Percentiles rank a stretch among this genome's conserved stretches.
phyloP scores from a whole-genome alignment of 2,329 filamentous ascomycete species.

The Colletotrichum orchidophilum region DNA sequence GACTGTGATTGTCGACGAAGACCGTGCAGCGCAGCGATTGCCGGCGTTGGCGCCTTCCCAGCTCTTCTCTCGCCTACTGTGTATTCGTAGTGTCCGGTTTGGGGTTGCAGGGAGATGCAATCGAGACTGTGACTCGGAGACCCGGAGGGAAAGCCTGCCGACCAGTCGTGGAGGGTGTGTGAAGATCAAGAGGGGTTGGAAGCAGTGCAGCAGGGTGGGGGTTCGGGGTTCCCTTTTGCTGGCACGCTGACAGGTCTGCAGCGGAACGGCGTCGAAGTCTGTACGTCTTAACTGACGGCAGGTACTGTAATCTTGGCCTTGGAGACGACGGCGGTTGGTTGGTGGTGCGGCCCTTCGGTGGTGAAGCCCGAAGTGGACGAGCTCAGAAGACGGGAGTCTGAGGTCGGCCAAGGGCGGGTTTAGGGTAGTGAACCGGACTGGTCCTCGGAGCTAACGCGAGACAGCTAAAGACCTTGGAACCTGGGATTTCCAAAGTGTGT shows the following conservation, averaged over 20 bases:
- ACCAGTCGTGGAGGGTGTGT: constrained; percentile 12
- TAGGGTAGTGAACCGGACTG: constrained; percentile 2
- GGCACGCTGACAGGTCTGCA: constrained; percentile 3
- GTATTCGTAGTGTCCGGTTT: not conserved
- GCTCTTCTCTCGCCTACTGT: constrained; percentile 6
- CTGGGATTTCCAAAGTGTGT: not conserved
- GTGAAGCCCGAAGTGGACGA: constrained; percentile 25
- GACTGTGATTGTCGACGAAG: constrained; percentile 3
- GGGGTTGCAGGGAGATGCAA: not conserved
- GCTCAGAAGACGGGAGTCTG: constrained; percentile 6
- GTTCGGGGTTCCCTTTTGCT: not conserved
- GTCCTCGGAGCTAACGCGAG: not conserved
- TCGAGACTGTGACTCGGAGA: not conserved
- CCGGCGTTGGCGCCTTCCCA: constrained; percentile 23
- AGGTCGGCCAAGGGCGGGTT: constrained; percentile 19
- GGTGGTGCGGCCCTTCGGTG: constrained; percentile 21
- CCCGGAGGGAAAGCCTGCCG: constrained; percentile 16
- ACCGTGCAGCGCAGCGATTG: not conserved
- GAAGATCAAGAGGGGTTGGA: constrained; percentile 19
- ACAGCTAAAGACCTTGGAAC: constrained; percentile 10
- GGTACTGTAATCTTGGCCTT: not conserved
- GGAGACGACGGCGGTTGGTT: constrained; percentile 26
- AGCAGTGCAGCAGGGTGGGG: constrained; percentile 7
- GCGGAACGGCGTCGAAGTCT: not conserved
- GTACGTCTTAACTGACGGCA: not conserved